A percentile compares a stretch with the other conserved stretches of the same genome.
Evolutionary conservation across 169 alveolate genomes (phyloP).

Genomic region (Eimeria praecox): DNA sequence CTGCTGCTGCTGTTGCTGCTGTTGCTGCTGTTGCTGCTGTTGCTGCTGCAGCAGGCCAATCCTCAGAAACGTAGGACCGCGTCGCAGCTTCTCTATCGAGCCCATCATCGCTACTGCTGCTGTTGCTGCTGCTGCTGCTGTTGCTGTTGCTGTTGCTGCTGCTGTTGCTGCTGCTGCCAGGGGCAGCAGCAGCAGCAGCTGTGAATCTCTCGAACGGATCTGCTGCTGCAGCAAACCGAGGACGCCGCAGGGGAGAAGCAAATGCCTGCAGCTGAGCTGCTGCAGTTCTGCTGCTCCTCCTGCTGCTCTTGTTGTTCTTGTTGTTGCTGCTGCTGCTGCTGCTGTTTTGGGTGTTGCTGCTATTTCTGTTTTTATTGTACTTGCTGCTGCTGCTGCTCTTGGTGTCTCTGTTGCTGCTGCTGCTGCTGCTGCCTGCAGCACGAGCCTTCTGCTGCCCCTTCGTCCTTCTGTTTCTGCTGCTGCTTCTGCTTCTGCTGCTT

Average conservation of each 20-base stretch:
- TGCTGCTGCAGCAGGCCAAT: too few species aligned
- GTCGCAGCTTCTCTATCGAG: too few species aligned
- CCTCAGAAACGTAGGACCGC: too few species aligned
- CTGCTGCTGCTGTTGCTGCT: too few species aligned
- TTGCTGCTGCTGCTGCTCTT: not conserved
- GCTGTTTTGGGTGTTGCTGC: not conserved
- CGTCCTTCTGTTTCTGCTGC: not conserved
- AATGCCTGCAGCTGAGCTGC: not conserved
- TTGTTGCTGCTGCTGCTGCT: not conserved
- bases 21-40: too few species aligned
- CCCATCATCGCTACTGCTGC: slow-evolving; percentile 30
- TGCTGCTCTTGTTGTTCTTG: slow-evolving; percentile 5
- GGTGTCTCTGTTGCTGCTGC: not conserved
- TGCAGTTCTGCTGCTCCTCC: not conserved
- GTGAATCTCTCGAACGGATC: not conserved
- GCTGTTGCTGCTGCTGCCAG: not conserved
- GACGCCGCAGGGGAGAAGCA: not conserved
- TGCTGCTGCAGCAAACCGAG: slow-evolving; percentile 18
- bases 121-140: slow-evolving; percentile 33
- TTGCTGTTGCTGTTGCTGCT: not conserved
- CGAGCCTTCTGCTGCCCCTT: too few species aligned
- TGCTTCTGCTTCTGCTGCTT: not conserved
- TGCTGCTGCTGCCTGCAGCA: not conserved
- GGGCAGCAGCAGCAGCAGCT: too few species aligned
- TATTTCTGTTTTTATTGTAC: not conserved